These are phyloP conservation scores for Cystoderma amianthinum DNA, from an alignment of 768 basidiomycete species.

Conservation along the genomic window DNA sequence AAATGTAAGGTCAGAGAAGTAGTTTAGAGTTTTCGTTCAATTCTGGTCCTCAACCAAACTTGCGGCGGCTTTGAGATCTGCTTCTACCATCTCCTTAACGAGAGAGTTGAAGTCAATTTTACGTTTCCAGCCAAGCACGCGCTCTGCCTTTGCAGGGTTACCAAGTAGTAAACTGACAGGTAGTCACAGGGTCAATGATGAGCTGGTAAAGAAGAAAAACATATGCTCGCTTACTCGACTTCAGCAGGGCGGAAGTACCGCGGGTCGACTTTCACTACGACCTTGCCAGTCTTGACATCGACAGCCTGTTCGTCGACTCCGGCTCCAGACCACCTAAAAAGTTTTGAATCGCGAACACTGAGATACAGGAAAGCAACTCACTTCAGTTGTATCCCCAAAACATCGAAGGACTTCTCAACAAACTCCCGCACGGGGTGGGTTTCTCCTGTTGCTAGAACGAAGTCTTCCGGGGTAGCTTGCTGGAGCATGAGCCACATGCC, in stretches of 20 bases:
- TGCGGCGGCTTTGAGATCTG: constrained; percentile 68
- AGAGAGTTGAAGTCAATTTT: constrained; percentile 76
- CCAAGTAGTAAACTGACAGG: constrained; percentile 68
- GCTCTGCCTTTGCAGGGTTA: constrained; percentile 87
- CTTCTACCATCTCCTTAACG: constrained; percentile 87
- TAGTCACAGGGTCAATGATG: constrained; percentile 3
- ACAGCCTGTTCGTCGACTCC: constrained; percentile 77
- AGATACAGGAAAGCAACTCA: constrained; percentile 20
- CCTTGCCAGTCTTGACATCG: constrained; percentile 59
- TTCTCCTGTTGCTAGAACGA: constrained; percentile 93
- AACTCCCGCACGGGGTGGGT: constrained; percentile 93
- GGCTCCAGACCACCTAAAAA: constrained; percentile 66
- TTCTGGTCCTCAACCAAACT: constrained; percentile 84
- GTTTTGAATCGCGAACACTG: no score
- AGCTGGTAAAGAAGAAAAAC: constrained; percentile 1
- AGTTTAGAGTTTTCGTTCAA: no score
- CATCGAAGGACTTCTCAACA: constrained; percentile 78
- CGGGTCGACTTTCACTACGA: constrained; percentile 79
- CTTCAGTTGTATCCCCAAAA: constrained; percentile 63
- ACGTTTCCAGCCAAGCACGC: constrained; percentile 85
- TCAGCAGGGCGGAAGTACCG: constrained; percentile 93
- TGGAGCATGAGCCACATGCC: constrained; percentile 99
- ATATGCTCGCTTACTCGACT: constrained; percentile 92
- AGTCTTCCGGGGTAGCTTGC: constrained; percentile 77
- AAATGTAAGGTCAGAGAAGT: no score